Conservation (phyloP, 345 rosid species). For the Psidium friedrichsthalianum region DNA sequence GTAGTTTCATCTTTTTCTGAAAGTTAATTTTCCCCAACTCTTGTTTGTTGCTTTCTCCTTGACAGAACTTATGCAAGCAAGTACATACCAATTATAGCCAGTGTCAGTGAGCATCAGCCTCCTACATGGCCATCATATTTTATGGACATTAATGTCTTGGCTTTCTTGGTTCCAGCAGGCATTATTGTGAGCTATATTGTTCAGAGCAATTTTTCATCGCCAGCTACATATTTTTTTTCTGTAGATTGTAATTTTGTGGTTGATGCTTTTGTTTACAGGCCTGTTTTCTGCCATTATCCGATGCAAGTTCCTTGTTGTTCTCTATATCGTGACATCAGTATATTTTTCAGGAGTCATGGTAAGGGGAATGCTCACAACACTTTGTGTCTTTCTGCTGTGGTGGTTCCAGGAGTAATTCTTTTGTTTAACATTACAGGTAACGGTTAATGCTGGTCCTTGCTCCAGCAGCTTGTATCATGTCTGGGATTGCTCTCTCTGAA, state of each 20-base stretch:
- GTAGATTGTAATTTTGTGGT: neutral
- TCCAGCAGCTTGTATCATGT: conserved; percentile 98
- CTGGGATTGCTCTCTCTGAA: conserved; percentile 98
- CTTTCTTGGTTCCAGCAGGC: conserved; percentile 99
- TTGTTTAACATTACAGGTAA: conserved; percentile 41
- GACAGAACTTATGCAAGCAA: conserved; percentile 96
- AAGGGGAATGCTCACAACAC: conserved; percentile 11
- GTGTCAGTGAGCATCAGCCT: conserved; percentile 99
- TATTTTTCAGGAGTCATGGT: conserved; percentile 99
- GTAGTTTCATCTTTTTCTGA: neutral
- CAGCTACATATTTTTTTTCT: neutral
- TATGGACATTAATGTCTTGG: conserved; percentile 99
- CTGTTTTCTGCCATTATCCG: conserved; percentile 91
- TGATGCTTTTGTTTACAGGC: conserved; percentile 41
- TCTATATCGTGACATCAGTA: conserved; percentile 87
- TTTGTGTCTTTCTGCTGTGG: neutral
- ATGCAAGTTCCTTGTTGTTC: conserved; percentile 89
- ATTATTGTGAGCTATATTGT: conserved; percentile 55
- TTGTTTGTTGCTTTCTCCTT: conserved; percentile 6
- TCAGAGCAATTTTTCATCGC: neutral
- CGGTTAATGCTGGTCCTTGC: conserved; percentile 99
- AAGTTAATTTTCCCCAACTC: neutral
- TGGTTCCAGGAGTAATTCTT: neutral
- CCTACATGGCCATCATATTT: conserved; percentile 99
- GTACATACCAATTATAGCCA: conserved; percentile 97